Evolutionary conservation across 164 flowering plant genomes (phyloP), one percentile per base, ranked within the genome.

Genomic region (Liriodendron chinense): DNA sequence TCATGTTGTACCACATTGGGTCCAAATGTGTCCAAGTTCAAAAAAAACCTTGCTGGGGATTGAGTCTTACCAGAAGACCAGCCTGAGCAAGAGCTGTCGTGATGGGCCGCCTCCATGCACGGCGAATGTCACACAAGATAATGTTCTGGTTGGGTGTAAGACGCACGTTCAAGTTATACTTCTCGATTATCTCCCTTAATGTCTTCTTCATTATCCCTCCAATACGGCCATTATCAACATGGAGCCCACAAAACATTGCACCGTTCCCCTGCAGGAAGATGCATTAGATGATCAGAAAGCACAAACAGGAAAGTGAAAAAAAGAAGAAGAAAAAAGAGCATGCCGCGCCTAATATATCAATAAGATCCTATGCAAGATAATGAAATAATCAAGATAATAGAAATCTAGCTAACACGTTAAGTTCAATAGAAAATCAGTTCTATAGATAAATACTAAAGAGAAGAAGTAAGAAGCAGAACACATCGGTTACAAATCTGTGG

Each of bases 211-310:
- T 90, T 62, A 71, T 74, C 8, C 99, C 99, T 62, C 85, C 89
- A 76, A 96, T 75, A 72, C 98, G 95, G n/a, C 99, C 99, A 90
- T 69, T 96, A 74, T 96, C 98, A 85, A 96, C 92, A 85, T 94
- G 97, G 47, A 96, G 87, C 75, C 99, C 99, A 82, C 97, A 96
- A 80, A 87, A 96, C 72, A 89, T 79, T 73, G 79, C 72, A 70
- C 99, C 98, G 79, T 92, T 85, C 28, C 97, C 99, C 99, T 96
- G 85, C 68, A 71, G 12, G 21, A 72, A 65, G 34, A 64, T 64
- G 7, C 24, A 23, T 21, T 64, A 26, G 22, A 9, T 64, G 25
- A 64, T 0, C 22, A 64, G 67, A 2, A 22, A 64, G 24, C 67
- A n/a, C 12, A 64, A 13, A 23, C 24, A 26, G 34, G 24, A 64